Evolutionary conservation across 257 asterid genomes (phyloP).

Genomic region (Cordia subcordata): DNA sequence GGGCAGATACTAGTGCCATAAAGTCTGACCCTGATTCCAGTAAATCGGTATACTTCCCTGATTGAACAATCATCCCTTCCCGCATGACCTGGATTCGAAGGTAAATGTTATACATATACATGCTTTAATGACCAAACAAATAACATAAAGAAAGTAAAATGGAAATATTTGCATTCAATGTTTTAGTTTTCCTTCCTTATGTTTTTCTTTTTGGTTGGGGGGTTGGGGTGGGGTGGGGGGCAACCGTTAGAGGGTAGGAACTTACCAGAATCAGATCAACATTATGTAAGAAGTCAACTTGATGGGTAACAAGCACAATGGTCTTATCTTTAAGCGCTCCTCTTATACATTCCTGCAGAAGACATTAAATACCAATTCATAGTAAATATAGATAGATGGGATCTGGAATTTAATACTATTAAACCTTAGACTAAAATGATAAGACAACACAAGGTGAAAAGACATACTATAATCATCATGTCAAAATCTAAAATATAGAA

Average conservation of each 20-base stretch:
- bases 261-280: conserved; percentile 85
- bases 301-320: conserved; percentile 83
- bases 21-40: conserved; percentile 64
- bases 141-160: not conserved
- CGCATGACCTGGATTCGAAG: conserved; percentile 70
- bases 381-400: not conserved
- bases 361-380: not conserved
- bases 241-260: not conserved
- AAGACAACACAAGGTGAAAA: no score
- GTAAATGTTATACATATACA: not conserved
- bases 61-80: conserved; percentile 77
- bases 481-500: not conserved
- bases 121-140: not conserved
- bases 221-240: no score
- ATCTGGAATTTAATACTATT: not conserved
- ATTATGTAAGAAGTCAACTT: conserved; percentile 96
- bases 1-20: conserved; percentile 75
- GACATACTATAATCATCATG: no score
- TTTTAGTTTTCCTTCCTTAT: no score
- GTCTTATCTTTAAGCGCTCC: conserved; percentile 83
- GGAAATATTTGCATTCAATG: no score
- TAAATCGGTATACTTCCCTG: conserved; percentile 70
- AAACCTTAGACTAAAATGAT: no score
- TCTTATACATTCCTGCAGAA: conserved; percentile 77
- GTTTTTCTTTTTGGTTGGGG: no score